Evolutionary conservation across 73 alveolate genomes (phyloP), one percentile per base, ranked within the genome.

Genomic region (Paramecium sonneborni): DNA sequence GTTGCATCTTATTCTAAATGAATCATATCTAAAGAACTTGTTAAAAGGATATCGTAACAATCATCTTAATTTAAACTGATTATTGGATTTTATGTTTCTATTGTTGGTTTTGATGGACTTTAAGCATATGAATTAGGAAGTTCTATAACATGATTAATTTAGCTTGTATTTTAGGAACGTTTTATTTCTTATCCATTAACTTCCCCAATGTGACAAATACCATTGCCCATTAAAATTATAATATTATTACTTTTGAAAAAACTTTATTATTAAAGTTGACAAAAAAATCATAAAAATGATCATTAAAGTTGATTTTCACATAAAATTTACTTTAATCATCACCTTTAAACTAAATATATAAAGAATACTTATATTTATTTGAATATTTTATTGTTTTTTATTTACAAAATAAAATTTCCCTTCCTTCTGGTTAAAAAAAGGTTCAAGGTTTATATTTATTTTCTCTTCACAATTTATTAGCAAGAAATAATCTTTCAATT

Each of bases 91-190:
- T 62, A 28, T 62, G 84, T 62, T 62, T 62, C 84, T 30, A 62
- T 62, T 26, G 84, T 62, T 12, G 84, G 84, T 62, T 62, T 62
- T 11, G 84, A 62, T 14, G 84, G 84, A 62, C 84, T 62, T 26
- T 62, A 62, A 62, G 84, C 84, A 12, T 14, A 62, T 62, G 84
- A 62, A 62, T 62, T 62, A 7, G 84, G 84, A 26, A 62, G 44
- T 2, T 26, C 39, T 10, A 62, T 62, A 5, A 62, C 7, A 30
- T 62, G 68, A 62, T 26, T 30, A 62, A 30, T 26, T 62, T 32
- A 30, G 44, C 10, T 62, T 62, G 12, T 62, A 62, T 62, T 26
- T 15, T 52, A 7, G 32, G 68, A 52, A 11, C 44, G 84, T 26
- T 26, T 30, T 10, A 62, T 26, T 62, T 62, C 84, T 62, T 62